phyloP scores from a whole-genome alignment of 1,284 basidiomycete species.

The Microbotryomycetes sp. region DNA sequence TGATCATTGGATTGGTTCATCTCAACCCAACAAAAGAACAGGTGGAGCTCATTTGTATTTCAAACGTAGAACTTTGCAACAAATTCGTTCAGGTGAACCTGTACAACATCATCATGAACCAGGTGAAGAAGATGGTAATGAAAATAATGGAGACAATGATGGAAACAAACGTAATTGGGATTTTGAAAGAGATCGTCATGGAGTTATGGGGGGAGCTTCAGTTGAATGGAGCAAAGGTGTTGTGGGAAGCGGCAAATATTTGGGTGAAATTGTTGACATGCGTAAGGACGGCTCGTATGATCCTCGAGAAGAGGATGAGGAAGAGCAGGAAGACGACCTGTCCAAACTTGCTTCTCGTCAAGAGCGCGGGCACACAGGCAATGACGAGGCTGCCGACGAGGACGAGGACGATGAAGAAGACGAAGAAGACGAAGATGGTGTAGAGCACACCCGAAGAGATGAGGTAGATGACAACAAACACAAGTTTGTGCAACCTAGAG shows the following conservation, averaged over 20 bases:
- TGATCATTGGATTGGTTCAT: constrained; percentile 1
- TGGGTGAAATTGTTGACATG: constrained; percentile 25
- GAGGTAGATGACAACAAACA: not conserved
- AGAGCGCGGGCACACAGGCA: not conserved
- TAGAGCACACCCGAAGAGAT: not conserved
- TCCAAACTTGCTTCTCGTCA: not conserved
- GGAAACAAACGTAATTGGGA: not conserved
- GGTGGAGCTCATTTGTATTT: not conserved
- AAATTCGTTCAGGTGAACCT: not conserved
- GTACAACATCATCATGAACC: not conserved
- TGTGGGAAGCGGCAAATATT: constrained; percentile 17
- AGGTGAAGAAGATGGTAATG: not conserved
- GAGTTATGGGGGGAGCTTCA: constrained; percentile 16
- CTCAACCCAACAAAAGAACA: not conserved
- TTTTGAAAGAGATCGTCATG: constrained; percentile 9
- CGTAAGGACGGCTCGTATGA: constrained; percentile 7
- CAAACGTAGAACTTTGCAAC: not conserved
- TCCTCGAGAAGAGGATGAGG: not conserved
- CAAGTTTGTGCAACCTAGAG: not conserved
- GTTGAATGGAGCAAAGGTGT: constrained; percentile 21
- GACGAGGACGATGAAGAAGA: constrained; percentile 1
- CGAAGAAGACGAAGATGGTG: not conserved
- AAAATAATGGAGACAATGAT: not conserved
- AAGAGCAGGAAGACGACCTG: not conserved
- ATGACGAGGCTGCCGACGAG: not conserved